Base-by-base conservation (phyloP, 2,329 filamentous ascomycete species). In the Leptosphaerulina australis region DNA sequence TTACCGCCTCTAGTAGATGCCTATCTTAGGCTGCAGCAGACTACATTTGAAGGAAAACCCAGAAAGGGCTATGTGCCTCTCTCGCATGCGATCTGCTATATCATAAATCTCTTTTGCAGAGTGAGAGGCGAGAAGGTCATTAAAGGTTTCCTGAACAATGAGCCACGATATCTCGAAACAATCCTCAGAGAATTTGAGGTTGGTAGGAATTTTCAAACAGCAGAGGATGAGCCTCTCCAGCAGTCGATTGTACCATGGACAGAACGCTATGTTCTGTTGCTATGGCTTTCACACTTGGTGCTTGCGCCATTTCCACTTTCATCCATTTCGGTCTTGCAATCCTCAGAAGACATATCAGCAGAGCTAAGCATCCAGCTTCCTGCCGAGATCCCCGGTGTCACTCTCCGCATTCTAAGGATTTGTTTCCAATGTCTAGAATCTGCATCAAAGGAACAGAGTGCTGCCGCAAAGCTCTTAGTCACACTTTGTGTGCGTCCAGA, bases 41-140 rank as follows among this genome's bases (percentile, higher is more conserved):
- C 55, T 63, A 15, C 72, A 66, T 26, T 53, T 9, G 50, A 22
- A 35, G 53, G 57, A 12, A 54, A 54, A 5, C 35, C 46, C 11
- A 65, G 58, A 38, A 63, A 67, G 34, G 61, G 56, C 28, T 62
- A 55, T 33, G 44, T 63, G 44, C 73, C 66, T 25, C 60, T 64
- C 30, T 66, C 62, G 11, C 63, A 69, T 53, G 91, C 90, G 4
- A 85, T 96, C 46, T 90, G 88, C 70, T 84, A 82, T 55, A 79
- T 97, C 2, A 73, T 99, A 26, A 97, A 97, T 69, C 88, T 87
- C 0, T 88, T 99, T 53, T 97, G 91, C 80, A 99, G 99, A 74
- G 88, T 97, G 40, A 84, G 94, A 44, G 93, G 94, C 18, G 87
- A 94, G 69, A 97, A 97, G 73, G 88, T 99, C 41, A 87, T 99